Evolutionary conservation across 768 basidiomycete genomes (phyloP).

Genomic region (Suillus americanus): DNA sequence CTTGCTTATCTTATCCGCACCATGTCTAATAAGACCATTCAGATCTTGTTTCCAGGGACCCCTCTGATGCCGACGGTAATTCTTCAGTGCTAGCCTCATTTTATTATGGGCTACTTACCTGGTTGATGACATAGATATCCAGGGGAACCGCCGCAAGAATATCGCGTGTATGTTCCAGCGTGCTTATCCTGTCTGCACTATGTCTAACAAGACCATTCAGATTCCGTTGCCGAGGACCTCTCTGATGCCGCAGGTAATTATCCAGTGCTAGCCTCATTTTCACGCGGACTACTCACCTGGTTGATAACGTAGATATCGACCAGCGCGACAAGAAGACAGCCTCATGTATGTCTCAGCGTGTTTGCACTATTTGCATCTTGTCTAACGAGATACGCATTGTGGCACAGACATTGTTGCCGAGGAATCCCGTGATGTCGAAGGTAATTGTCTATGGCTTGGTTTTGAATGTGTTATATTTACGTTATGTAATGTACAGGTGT

Average conservation of each 20-base stretch:
- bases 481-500: neutral
- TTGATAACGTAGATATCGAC: neutral
- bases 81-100: neutral
- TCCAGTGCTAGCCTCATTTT: too few relatives aligned
- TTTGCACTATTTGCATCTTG: neutral
- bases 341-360: neutral
- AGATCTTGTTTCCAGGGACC: neutral
- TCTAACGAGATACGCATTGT: neutral
- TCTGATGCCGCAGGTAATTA: too few relatives aligned
- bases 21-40: neutral
- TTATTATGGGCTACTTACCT: neutral
- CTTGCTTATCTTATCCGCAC: neutral
- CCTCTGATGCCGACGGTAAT: neutral
- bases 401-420: neutral
- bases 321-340: neutral
- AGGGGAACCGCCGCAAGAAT: too few relatives aligned
- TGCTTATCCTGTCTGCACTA: too few relatives aligned
- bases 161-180: too few relatives aligned
- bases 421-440: neutral
- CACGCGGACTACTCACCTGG: too few relatives aligned
- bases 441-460: neutral
- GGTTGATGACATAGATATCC: too few relatives aligned
- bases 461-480: neutral
- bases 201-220: too few relatives aligned
- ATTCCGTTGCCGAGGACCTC: too few relatives aligned